phyloP scores from a whole-genome alignment of 345 rosid species.

The Crucihimalaya himalaica region DNA sequence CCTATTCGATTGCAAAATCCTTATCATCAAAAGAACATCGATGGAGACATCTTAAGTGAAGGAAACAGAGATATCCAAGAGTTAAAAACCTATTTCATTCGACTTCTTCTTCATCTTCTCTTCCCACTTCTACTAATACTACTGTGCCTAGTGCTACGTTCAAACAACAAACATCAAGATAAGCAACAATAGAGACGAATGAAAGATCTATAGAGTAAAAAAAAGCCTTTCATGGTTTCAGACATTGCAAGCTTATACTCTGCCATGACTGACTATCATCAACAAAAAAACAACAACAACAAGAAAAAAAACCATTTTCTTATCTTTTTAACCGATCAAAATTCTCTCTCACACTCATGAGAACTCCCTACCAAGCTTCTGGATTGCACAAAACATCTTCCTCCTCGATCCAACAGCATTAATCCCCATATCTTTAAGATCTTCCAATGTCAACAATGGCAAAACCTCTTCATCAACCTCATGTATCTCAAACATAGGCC shows the following conservation, averaged over 20 bases:
- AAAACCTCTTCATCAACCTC: conserved; percentile 88
- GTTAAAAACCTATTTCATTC: conserved; percentile 1
- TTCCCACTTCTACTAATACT: conserved; percentile 37
- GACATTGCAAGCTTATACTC: conserved; percentile 51
- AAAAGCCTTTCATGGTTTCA: conserved; percentile 38
- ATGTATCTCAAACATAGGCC: conserved; percentile 77
- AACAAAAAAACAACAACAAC: conserved; percentile 11
- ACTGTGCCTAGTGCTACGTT: conserved; percentile 25
- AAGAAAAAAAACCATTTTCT: conserved; percentile 12
- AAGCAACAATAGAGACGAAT: conserved; percentile 13
- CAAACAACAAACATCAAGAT: conserved; percentile 15
- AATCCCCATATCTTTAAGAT: conserved; percentile 91
- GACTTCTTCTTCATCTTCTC: not conserved
- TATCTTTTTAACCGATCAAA: conserved; percentile 18
- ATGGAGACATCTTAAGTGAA: too few species aligned
- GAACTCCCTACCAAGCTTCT: conserved; percentile 79
- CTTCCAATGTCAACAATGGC: conserved; percentile 85
- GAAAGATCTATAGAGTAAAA: conserved; percentile 32
- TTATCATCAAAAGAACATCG: not conserved
- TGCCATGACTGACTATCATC: conserved; percentile 50
- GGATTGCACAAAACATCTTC: conserved; percentile 78
- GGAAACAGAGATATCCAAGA: conserved; percentile 14
- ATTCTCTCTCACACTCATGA: conserved; percentile 47
- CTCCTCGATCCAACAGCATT: conserved; percentile 86
- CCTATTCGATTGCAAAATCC: not conserved